A percentile compares a stretch with the other conserved stretches of the same genome.
phyloP scores from a whole-genome alignment of 306 rosid species.

The Cicer arietinum region DNA sequence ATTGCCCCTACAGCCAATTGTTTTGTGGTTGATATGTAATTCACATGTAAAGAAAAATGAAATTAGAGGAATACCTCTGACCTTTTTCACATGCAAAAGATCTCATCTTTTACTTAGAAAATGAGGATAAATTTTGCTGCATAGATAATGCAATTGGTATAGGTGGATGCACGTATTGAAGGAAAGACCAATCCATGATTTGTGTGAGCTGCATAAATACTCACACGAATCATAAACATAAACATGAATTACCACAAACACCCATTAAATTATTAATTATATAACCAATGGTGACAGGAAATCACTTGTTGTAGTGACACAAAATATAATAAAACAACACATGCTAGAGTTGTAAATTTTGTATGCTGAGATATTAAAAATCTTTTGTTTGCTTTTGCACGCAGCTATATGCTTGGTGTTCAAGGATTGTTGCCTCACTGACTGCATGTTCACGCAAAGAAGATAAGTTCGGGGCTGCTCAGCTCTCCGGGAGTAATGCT shows the following conservation, averaged over 20 bases:
- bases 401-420: constrained; percentile 89
- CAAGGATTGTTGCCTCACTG: constrained; percentile 70
- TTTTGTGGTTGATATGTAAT: constrained; percentile 5
- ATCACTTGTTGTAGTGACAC: neutral
- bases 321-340: neutral
- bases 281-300: neutral
- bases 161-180: constrained; percentile 9
- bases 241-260: too few species aligned
- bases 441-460: constrained; percentile 78
- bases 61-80: neutral
- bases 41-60: constrained; percentile 14
- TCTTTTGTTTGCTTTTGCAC: constrained; percentile 31
- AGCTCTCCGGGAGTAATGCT: constrained; percentile 89
- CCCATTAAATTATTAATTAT: neutral
- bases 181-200: constrained; percentile 7
- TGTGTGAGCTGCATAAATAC: too few species aligned
- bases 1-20: neutral
- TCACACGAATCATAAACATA: too few species aligned
- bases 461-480: constrained; percentile 86
- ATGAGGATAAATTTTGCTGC: neutral
- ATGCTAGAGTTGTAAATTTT: constrained; percentile 19
- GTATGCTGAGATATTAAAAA: constrained; percentile 19
- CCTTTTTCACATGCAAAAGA: neutral
- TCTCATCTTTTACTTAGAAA: neutral
- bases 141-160: constrained; percentile 6